Evolutionary conservation across 495 filamentous ascomycete genomes (phyloP), one percentile per base, ranked within the genome.

Genomic region (Cercophora scortea): DNA sequence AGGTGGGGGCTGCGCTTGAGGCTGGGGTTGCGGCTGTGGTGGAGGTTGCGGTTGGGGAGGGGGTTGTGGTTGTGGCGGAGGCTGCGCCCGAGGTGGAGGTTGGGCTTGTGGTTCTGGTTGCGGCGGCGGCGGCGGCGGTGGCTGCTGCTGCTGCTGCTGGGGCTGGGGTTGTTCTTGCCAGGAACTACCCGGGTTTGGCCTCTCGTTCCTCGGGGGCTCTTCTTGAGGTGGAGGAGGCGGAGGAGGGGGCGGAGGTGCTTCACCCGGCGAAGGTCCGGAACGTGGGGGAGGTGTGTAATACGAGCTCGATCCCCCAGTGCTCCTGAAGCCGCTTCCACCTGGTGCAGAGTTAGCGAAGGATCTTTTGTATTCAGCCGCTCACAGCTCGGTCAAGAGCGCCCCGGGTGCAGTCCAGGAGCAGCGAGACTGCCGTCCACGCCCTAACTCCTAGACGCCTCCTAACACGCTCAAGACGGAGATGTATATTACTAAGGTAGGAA

Each of bases 171-270:
- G 58, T 39, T 62, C 61, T 33, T 76, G 68, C 76, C 74, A 75
- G 7, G 73, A 69, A 9, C 54, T 71, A 56, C 43, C 19, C 17
- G 43, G 43, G 41, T 73, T 58, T 3, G 72, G 61, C 42, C 61
- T 43, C 18, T 66, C 67, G 8, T 55, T 50, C 17, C 61, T 56
- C 4, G 66, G 60, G 0, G 53, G 36, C 16, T 70, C 65, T 11
- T 56, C 60, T 12, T 62, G 47, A 6, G 66, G 64, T 12, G 67
- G 66, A 32, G 72, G 70, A 8, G 55, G 55, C 4, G 67, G 69
- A 40, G 68, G 65, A 0, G 63, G 67, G 1, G 70, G 53, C 2
- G 69, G 73, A 12, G 71, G 67, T 6, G 64, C 66, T 2, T 72
- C 71, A 9, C 62, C 66, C 25, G 76, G 71, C n/a, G 65, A 62